Conservation (phyloP, 441 rosid genomes). For the Codiaeum variegatum region DNA sequence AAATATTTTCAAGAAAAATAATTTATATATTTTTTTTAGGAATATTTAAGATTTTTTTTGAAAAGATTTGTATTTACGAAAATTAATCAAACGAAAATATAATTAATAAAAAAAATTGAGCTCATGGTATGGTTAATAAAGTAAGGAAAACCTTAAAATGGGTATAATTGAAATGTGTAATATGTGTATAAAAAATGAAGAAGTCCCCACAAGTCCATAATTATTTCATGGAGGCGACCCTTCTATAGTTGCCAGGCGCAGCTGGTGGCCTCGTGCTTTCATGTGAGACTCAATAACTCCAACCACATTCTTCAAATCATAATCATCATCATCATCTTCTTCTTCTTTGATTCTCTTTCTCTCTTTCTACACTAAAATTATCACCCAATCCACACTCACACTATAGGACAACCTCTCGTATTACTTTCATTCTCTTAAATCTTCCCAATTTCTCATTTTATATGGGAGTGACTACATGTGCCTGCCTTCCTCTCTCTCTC, state of each 20-base stretch:
- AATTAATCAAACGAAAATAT: no score
- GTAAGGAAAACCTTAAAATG: no score
- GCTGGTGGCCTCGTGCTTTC: slow-evolving; percentile 51
- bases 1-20: no score
- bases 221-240: slow-evolving; percentile 24
- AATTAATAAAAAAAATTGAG: no score
- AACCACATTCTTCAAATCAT: slow-evolving; percentile 28
- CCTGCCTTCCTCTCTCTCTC: slow-evolving; percentile 16
- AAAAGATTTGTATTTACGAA: no score
- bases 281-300: slow-evolving; percentile 44
- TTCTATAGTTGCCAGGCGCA: slow-evolving; percentile 3
- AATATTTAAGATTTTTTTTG: no score
- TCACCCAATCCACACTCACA: slow-evolving; percentile 21
- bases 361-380: slow-evolving; percentile 21
- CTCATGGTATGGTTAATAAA: no score
- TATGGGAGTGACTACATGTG: slow-evolving; percentile 30
- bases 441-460: slow-evolving; percentile 5
- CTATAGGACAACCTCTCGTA: slow-evolving; percentile 25
- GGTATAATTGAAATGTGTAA: neutral
- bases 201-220: slow-evolving; percentile 40
- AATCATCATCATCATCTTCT: neutral
- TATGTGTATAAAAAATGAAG: neutral
- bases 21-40: no score
- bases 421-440: slow-evolving; percentile 26
- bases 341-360: slow-evolving; percentile 6